Evolutionary conservation across 768 basidiomycete genomes (phyloP).

Genomic region (Agrocybe pediades): DNA sequence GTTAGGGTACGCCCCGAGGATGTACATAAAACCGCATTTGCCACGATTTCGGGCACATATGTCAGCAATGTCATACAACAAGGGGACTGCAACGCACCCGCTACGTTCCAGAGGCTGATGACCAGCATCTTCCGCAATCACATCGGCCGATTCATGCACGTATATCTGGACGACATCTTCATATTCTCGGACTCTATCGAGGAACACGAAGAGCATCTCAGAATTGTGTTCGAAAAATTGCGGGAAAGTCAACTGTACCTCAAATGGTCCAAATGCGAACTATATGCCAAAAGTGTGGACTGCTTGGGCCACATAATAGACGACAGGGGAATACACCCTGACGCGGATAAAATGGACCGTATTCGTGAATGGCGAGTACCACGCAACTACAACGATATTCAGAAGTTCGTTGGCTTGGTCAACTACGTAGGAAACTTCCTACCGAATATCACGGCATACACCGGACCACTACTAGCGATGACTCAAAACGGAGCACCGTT

Average conservation of each 20-base stretch:
- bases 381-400: conserved; percentile 33
- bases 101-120: conserved; percentile 49
- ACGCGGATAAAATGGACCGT: conserved; percentile 33
- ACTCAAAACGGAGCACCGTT: conserved; percentile 27
- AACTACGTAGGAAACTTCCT: conserved; percentile 39
- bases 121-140: conserved; percentile 37
- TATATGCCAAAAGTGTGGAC: conserved; percentile 13
- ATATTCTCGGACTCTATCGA: conserved; percentile 35
- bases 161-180: conserved; percentile 48
- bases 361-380: conserved; percentile 37
- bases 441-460: conserved; percentile 34
- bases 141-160: conserved; percentile 39
- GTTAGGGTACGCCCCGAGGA: conserved; percentile 31
- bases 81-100: conserved; percentile 45
- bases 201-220: conserved; percentile 37
- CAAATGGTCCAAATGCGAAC: conserved; percentile 19
- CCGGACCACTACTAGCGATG: conserved; percentile 28
- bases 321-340: conserved; percentile 35
- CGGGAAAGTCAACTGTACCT: conserved; percentile 30
- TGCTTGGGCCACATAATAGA: conserved; percentile 44
- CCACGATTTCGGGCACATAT: conserved; percentile 38
- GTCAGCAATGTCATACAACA: conserved; percentile 42
- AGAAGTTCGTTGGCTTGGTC: conserved; percentile 39
- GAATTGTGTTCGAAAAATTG: conserved; percentile 29
- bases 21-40: conserved; percentile 32